These are phyloP conservation scores for Trifolium fragiferum DNA, from an alignment of 306 rosid species.

Conservation along the genomic window DNA sequence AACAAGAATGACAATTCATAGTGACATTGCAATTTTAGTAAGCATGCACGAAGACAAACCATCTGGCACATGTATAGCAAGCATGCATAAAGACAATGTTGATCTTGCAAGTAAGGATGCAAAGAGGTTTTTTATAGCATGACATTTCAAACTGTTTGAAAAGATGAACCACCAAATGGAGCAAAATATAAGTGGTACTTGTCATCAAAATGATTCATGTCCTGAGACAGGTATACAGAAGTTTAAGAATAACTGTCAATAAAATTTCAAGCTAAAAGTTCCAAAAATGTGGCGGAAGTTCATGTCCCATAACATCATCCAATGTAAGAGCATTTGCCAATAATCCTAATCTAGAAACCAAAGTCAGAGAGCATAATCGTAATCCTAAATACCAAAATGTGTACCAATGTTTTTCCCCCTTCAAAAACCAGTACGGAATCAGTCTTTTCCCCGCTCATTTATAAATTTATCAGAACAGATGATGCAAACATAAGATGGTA, in stretches of 20 bases:
- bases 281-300: conserved; percentile 15
- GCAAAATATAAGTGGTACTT: background rate
- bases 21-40: background rate
- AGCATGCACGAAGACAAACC: background rate
- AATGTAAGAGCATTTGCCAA: background rate
- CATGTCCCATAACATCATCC: conserved; percentile 15
- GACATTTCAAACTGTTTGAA: background rate
- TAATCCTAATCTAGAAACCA: conserved; percentile 3
- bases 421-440: too few species aligned
- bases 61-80: background rate
- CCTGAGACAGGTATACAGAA: background rate
- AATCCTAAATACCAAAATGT: background rate
- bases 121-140: background rate
- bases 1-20: background rate
- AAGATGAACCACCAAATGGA: conserved; percentile 8
- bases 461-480: too few species aligned
- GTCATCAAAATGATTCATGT: background rate
- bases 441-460: too few species aligned
- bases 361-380: background rate
- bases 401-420: background rate
- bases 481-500: too few species aligned
- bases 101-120: background rate
- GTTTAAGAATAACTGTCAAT: too few species aligned
- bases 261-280: background rate
- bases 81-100: background rate